phyloP scores from a whole-genome alignment of 768 basidiomycete genomes.

The Xerocomus brunneocitrinus region DNA sequence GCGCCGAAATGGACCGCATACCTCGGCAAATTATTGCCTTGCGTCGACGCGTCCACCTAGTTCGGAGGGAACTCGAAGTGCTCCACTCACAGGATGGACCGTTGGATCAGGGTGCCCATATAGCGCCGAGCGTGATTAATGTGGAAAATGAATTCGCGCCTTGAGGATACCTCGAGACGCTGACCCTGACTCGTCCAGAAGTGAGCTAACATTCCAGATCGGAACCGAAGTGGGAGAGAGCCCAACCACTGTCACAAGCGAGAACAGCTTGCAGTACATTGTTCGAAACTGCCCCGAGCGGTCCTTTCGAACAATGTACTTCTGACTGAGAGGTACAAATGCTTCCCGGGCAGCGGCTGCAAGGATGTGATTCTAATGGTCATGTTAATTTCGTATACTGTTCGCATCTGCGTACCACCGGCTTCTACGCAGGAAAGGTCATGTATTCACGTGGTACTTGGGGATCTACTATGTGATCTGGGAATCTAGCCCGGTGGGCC shows the following conservation, averaged over 20 bases:
- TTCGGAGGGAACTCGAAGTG: conserved; percentile 16
- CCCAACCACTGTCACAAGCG: not conserved
- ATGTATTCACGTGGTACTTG: no score
- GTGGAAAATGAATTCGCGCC: conserved; percentile 67
- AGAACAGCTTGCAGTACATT: not conserved
- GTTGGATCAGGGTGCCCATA: conserved; percentile 38
- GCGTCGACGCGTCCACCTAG: conserved; percentile 41
- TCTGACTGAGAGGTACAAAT: no score
- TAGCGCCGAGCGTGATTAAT: conserved; percentile 57
- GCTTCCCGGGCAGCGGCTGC: not conserved
- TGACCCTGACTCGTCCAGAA: not conserved
- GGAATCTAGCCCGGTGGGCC: conserved; percentile 45
- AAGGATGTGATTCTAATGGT: not conserved
- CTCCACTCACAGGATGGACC: conserved; percentile 45
- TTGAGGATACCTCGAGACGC: conserved; percentile 51
- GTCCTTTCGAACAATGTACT: no score
- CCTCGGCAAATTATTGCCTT: conserved; percentile 53
- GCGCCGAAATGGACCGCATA: conserved; percentile 29
- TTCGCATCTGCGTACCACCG: no score
- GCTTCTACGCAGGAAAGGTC: no score
- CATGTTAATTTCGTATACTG: no score
- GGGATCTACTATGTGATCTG: conserved; percentile 19
- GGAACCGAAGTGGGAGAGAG: not conserved
- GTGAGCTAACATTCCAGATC: not conserved
- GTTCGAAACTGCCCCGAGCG: not conserved